These are phyloP conservation scores for Aspergillus sclerotiicarbonarius DNA, from an alignment of 495 filamentous ascomycete species.

Conservation along the genomic window DNA sequence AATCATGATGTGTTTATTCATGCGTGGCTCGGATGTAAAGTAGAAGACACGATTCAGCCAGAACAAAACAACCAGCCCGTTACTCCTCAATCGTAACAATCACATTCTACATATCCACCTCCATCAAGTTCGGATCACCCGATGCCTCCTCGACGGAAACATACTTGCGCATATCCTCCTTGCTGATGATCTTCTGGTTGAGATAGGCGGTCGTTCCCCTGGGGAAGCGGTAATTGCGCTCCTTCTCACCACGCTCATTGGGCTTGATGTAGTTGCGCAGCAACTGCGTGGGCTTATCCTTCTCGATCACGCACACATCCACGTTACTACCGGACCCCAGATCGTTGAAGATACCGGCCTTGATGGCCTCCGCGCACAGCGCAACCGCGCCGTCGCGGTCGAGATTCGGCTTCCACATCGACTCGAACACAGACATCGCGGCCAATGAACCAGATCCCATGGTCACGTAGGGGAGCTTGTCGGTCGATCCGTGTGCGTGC, in stretches of 20 bases:
- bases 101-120: slow-evolving; percentile 69
- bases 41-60: slow-evolving; percentile 6
- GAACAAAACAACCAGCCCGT: background rate
- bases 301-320: slow-evolving; percentile 91
- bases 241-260: slow-evolving; percentile 87
- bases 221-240: slow-evolving; percentile 85
- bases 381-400: slow-evolving; percentile 78
- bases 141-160: slow-evolving; percentile 84
- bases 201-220: slow-evolving; percentile 89
- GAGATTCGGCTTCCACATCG: slow-evolving; percentile 82
- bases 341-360: slow-evolving; percentile 99
- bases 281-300: slow-evolving; percentile 82
- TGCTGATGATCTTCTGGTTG: slow-evolving; percentile 89
- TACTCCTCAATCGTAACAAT: background rate
- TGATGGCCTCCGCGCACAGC: slow-evolving; percentile 83
- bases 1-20: background rate
- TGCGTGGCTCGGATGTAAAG: background rate
- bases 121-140: slow-evolving; percentile 70
- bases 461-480: slow-evolving; percentile 98
- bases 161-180: slow-evolving; percentile 92
- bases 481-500: slow-evolving; percentile 96
- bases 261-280: slow-evolving; percentile 88
- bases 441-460: slow-evolving; percentile 97
- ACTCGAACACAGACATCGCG: slow-evolving; percentile 98
- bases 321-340: slow-evolving; percentile 96